Conservation (phyloP, 345 rosid genomes). For the Citrus reticulata region DNA sequence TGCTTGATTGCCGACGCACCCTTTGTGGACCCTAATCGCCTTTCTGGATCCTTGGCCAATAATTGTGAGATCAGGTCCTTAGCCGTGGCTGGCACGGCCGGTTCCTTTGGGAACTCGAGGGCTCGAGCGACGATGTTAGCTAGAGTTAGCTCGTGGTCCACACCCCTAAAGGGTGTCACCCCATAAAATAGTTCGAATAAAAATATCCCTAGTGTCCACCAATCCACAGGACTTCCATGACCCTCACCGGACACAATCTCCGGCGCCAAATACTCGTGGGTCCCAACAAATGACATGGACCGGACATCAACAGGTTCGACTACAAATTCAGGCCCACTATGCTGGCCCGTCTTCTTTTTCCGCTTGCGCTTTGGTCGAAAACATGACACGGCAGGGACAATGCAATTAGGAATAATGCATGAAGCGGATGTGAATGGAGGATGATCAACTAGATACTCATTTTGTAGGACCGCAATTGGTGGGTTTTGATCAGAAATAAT, state of each 20-base stretch:
- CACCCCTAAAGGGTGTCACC: slow-evolving; percentile 72
- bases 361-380: slow-evolving; percentile 65
- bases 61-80: slow-evolving; percentile 72
- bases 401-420: slow-evolving; percentile 80
- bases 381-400: slow-evolving; percentile 86
- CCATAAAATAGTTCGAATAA: slow-evolving; percentile 79
- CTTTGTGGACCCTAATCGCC: slow-evolving; percentile 71
- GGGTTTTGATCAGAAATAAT: slow-evolving; percentile 40
- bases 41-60: slow-evolving; percentile 64
- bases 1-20: slow-evolving; percentile 86
- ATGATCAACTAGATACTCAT: slow-evolving; percentile 31
- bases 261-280: slow-evolving; percentile 90
- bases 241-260: slow-evolving; percentile 94
- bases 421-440: slow-evolving; percentile 58
- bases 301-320: slow-evolving; percentile 83
- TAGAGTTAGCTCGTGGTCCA: slow-evolving; percentile 85
- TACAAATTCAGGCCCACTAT: slow-evolving; percentile 65
- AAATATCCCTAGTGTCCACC: slow-evolving; percentile 96
- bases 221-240: slow-evolving; percentile 81
- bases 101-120: slow-evolving; percentile 83
- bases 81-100: slow-evolving; percentile 49
- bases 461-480: slow-evolving; percentile 21
- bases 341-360: slow-evolving; percentile 57
- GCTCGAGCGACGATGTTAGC: slow-evolving; percentile 95
- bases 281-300: slow-evolving; percentile 94